A percentile compares a stretch with the other conserved stretches of the same genome.
These are phyloP conservation scores for Melampsora medusae DNA, from an alignment of 1,284 basidiomycete species.

Conservation along the genomic window DNA sequence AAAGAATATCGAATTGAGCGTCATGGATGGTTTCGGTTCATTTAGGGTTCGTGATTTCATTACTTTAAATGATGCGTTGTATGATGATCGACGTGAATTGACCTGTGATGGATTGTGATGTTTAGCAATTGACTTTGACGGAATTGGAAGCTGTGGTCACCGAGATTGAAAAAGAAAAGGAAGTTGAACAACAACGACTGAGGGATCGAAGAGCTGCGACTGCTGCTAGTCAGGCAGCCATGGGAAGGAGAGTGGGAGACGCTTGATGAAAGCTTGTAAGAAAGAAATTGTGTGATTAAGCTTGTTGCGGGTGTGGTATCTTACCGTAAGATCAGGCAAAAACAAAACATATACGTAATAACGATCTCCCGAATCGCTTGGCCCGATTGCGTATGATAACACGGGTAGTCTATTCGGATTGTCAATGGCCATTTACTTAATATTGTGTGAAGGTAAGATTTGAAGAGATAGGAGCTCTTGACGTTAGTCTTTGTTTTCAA, in stretches of 20 bases:
- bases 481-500: too few species aligned
- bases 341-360: too few species aligned
- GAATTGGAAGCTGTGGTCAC: slow-evolving; percentile 87
- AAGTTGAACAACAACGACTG: slow-evolving; percentile 88
- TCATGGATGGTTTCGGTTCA: slow-evolving; percentile 68
- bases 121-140: slow-evolving; percentile 73
- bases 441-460: too few species aligned
- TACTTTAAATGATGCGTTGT: not conserved
- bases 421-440: too few species aligned
- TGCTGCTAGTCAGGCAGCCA: slow-evolving; percentile 77
- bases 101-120: not conserved
- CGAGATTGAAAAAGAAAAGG: slow-evolving; percentile 91
- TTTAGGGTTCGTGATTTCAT: slow-evolving; percentile 6
- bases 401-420: too few species aligned
- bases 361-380: too few species aligned
- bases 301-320: too few species aligned
- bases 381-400: too few species aligned
- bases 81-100: not conserved
- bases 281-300: too few species aligned
- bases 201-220: slow-evolving; percentile 72
- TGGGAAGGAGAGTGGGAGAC: slow-evolving; percentile 56
- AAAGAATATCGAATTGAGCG: slow-evolving; percentile 96
- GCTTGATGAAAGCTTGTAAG: not conserved
- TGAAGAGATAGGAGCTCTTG: too few species aligned
- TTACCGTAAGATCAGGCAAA: too few species aligned